phyloP scores from a whole-genome alignment of 352 stramenopile species.

The Paralagenidium karlingii region DNA sequence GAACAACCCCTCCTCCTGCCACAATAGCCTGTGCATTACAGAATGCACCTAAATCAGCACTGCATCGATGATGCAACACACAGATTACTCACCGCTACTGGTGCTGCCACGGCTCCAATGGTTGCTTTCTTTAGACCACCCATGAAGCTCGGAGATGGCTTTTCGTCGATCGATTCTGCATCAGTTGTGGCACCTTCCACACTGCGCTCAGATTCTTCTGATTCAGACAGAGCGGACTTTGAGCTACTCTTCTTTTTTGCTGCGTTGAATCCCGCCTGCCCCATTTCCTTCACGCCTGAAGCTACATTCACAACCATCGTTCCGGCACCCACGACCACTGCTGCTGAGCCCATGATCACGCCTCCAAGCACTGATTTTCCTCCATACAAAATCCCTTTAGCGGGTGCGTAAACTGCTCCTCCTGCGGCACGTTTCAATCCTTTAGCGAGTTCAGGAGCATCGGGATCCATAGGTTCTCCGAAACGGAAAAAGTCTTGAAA shows the following conservation, averaged over 20 bases:
- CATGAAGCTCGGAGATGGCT: constrained; percentile 69
- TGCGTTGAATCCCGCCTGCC: constrained; percentile 66
- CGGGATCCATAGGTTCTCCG: constrained; percentile 71
- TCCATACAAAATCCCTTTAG: constrained; percentile 71
- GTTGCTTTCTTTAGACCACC: constrained; percentile 78
- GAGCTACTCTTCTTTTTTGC: constrained; percentile 24
- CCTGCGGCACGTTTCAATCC: constrained; percentile 63
- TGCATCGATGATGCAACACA: no score
- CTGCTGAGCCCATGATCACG: constrained; percentile 75
- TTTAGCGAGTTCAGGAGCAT: constrained; percentile 64
- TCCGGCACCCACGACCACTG: constrained; percentile 54
- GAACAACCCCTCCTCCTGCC: constrained; percentile 53
- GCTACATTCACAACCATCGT: constrained; percentile 77
- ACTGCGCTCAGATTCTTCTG: not conserved
- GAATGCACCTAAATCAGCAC: not conserved
- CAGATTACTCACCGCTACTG: constrained; percentile 58
- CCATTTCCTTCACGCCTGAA: constrained; percentile 80
- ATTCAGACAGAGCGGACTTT: not conserved
- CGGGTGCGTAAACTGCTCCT: constrained; percentile 68
- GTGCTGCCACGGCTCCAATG: constrained; percentile 61
- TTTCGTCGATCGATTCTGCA: constrained; percentile 34
- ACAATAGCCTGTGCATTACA: constrained; percentile 35
- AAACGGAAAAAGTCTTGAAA: constrained; percentile 83
- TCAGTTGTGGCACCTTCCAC: not conserved
- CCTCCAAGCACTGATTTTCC: constrained; percentile 72